Percentiles rank a stretch among this genome's conserved stretches.
phyloP scores from a whole-genome alignment of 2,329 filamentous ascomycete species.

The Ophiostoma sp. region DNA sequence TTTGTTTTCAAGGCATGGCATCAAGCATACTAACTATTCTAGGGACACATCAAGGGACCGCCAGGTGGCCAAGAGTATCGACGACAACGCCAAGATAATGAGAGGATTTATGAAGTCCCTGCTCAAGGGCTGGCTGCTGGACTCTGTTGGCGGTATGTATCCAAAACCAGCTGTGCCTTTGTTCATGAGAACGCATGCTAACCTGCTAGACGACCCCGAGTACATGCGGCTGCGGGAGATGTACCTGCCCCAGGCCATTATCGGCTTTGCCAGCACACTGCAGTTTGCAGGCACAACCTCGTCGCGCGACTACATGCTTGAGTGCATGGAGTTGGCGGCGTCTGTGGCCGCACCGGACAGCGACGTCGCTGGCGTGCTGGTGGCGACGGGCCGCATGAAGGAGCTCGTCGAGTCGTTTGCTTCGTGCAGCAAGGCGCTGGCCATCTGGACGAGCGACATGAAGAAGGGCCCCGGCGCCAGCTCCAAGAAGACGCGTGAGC shows the following conservation, averaged over 20 bases:
- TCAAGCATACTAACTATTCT: slow-evolving; percentile 16
- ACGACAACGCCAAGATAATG: slow-evolving; percentile 48
- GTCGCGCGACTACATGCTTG: slow-evolving; percentile 69
- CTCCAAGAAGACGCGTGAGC: slow-evolving; percentile 56
- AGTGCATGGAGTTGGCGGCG: slow-evolving; percentile 81
- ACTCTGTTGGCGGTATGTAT: slow-evolving; percentile 50
- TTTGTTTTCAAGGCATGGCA: no score
- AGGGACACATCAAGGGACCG: slow-evolving; percentile 39
- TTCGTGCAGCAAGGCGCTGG: slow-evolving; percentile 66
- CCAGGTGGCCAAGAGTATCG: slow-evolving; percentile 52
- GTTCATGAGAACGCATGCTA: neutral
- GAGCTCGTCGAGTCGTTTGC: slow-evolving; percentile 75
- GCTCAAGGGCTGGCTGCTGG: slow-evolving; percentile 59
- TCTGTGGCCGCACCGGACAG: slow-evolving; percentile 66
- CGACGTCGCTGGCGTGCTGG: slow-evolving; percentile 60
- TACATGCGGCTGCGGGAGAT: slow-evolving; percentile 62
- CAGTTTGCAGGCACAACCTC: slow-evolving; percentile 72
- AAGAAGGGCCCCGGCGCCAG: slow-evolving; percentile 46
- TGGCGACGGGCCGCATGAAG: slow-evolving; percentile 61
- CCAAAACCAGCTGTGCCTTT: neutral
- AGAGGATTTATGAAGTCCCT: slow-evolving; percentile 56
- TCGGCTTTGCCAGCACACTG: slow-evolving; percentile 77
- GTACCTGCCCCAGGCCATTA: slow-evolving; percentile 79
- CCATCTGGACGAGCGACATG: slow-evolving; percentile 48
- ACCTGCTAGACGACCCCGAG: slow-evolving; percentile 50